Percentiles rank a stretch among this genome's conserved stretches.
Conservation (phyloP, 177 flowering plant species). For the Telopea speciosissima region DNA sequence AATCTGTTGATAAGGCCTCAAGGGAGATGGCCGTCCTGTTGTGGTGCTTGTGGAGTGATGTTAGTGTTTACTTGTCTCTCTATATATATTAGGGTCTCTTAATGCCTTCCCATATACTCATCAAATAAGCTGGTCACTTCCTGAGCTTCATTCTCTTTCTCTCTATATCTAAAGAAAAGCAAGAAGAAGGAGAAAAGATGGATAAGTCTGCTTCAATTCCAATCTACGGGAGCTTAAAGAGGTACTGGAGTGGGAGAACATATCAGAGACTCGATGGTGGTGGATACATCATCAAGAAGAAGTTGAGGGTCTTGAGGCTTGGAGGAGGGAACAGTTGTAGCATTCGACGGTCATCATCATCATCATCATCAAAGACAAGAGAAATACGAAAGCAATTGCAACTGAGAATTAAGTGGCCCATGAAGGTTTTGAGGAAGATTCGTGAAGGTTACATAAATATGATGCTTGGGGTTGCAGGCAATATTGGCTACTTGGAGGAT, state of each 20-base stretch:
- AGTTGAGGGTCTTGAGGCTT: conserved; percentile 16
- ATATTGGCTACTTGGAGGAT: conserved; percentile 18
- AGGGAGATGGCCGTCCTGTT: too few relatives aligned
- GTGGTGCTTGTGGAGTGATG: too few relatives aligned
- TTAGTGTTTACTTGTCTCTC: too few relatives aligned
- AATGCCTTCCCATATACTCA: background rate
- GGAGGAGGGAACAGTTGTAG: conserved; percentile 11
- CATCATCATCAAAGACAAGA: background rate
- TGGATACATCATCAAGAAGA: conserved; percentile 7
- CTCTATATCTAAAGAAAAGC: background rate
- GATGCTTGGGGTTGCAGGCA: conserved; percentile 35
- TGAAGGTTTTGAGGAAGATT: conserved; percentile 27
- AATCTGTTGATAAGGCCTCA: too few relatives aligned
- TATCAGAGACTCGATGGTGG: conserved; percentile 28
- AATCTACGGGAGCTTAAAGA: conserved; percentile 17
- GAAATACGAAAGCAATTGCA: too few relatives aligned
- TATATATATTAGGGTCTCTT: too few relatives aligned
- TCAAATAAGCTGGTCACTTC: background rate
- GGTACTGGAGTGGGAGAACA: conserved; percentile 20
- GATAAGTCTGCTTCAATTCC: background rate
- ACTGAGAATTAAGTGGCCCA: conserved; percentile 17
- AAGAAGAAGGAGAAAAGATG: conserved; percentile 23
- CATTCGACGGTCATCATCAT: too few relatives aligned
- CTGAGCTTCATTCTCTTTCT: background rate
- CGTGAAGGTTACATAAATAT: conserved; percentile 33